A percentile compares a stretch with the other conserved stretches of the same genome.
Conservation (phyloP, 257 asterid species). For the Solanum chilense region DNA sequence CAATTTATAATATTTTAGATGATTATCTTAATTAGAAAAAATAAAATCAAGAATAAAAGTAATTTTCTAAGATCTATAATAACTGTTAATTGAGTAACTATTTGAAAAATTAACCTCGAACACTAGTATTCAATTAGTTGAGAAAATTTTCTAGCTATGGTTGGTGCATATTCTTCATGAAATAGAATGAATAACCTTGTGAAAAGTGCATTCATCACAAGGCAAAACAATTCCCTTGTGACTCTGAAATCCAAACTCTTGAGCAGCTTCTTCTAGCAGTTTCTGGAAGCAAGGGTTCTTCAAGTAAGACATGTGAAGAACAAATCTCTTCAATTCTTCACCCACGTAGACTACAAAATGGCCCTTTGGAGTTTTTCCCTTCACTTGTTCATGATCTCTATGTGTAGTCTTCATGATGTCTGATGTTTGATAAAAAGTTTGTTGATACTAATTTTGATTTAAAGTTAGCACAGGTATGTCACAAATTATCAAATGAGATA, state of each 20-base stretch:
- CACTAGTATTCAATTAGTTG: neutral
- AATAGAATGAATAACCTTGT: neutral
- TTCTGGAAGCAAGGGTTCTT: slow-evolving; percentile 31
- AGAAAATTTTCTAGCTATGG: neutral
- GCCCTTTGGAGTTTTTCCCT: slow-evolving; percentile 36
- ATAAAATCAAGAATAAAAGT: too few relatives aligned
- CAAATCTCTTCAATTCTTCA: slow-evolving; percentile 27
- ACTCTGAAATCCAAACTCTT: slow-evolving; percentile 37
- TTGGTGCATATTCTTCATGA: neutral
- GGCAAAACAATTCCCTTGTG: slow-evolving; percentile 24
- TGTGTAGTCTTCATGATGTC: neutral
- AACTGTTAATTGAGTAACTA: too few relatives aligned
- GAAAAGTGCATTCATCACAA: slow-evolving; percentile 37
- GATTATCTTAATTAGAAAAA: too few relatives aligned
- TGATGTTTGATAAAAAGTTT: neutral
- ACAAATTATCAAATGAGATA: neutral
- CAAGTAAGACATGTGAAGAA: slow-evolving; percentile 42
- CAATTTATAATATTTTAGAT: neutral
- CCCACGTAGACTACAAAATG: slow-evolving; percentile 67
- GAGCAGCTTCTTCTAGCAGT: slow-evolving; percentile 48
- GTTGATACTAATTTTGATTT: neutral
- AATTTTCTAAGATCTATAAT: too few relatives aligned
- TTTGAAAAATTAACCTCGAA: neutral
- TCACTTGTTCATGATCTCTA: slow-evolving; percentile 5
- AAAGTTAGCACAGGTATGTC: neutral